Conservation (phyloP, 352 stramenopile genomes). For the Phytopythium aichiense region DNA sequence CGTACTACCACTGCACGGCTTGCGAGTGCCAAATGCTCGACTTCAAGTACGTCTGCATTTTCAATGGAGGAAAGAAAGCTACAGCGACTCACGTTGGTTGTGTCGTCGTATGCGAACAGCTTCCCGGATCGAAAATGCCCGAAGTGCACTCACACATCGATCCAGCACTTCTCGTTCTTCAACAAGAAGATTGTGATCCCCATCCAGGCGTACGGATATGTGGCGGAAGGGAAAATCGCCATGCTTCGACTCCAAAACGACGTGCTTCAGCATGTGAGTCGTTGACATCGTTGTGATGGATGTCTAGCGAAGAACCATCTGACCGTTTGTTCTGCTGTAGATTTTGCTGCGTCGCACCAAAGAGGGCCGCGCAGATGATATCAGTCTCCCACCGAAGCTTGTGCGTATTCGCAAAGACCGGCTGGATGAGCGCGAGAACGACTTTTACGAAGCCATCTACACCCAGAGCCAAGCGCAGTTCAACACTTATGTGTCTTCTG, state of each 20-base stretch:
- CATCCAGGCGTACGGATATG: slow-evolving; percentile 95
- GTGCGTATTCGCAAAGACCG: slow-evolving; percentile 83
- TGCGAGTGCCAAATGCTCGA: slow-evolving; percentile 96
- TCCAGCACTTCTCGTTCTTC: slow-evolving; percentile 98
- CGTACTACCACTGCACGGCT: slow-evolving; percentile 96
- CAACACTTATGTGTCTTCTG: slow-evolving; percentile 96
- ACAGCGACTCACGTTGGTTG: neutral
- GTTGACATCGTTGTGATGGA: neutral
- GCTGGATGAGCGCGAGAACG: slow-evolving; percentile 91
- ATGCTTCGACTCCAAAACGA: slow-evolving; percentile 97
- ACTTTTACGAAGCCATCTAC: slow-evolving; percentile 99
- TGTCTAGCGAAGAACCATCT: neutral
- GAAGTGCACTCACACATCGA: slow-evolving; percentile 91
- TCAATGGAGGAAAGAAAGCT: neutral
- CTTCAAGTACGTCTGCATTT: slow-evolving; percentile 80
- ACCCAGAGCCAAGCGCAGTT: slow-evolving; percentile 97
- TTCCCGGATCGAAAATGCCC: slow-evolving; percentile 85
- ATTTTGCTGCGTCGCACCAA: slow-evolving; percentile 98
- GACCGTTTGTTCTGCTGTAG: slow-evolving; percentile 43
- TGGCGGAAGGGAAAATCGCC: slow-evolving; percentile 89
- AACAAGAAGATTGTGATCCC: slow-evolving; percentile 99
- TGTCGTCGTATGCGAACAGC: slow-evolving; percentile 29
- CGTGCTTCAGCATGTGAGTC: slow-evolving; percentile 80
- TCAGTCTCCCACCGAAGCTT: slow-evolving; percentile 87
- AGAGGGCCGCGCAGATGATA: slow-evolving; percentile 94